These are phyloP conservation scores for Barnettozyma hawaiiensis DNA, from an alignment of 1,139 yeast genomes.

Conservation along the genomic window DNA sequence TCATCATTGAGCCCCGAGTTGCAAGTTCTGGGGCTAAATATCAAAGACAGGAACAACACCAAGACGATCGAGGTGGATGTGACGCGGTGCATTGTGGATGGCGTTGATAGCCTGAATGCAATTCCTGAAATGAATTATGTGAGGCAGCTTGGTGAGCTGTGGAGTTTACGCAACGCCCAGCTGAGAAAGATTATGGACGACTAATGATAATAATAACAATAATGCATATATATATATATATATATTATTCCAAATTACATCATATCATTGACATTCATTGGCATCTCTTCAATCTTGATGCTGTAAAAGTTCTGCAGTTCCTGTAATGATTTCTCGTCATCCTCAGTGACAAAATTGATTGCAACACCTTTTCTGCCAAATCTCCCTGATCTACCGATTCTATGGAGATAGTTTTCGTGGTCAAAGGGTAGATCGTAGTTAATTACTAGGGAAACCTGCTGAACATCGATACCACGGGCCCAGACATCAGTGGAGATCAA, in stretches of 20 bases:
- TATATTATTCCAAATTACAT: no score
- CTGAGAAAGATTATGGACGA: slow-evolving; percentile 22
- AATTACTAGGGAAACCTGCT: slow-evolving; percentile 91
- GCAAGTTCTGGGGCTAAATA: slow-evolving; percentile 23
- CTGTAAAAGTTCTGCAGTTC: slow-evolving; percentile 76
- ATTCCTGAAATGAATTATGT: slow-evolving; percentile 25
- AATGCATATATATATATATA: no score
- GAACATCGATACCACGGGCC: slow-evolving; percentile 98
- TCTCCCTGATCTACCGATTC: slow-evolving; percentile 93
- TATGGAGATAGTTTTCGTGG: slow-evolving; percentile 84
- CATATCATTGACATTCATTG: slow-evolving; percentile 56
- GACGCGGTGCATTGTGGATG: slow-evolving; percentile 25
- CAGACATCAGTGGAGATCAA: slow-evolving; percentile 93
- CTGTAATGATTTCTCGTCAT: slow-evolving; percentile 53
- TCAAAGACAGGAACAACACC: slow-evolving; percentile 21
- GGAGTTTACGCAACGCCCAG: slow-evolving; percentile 34
- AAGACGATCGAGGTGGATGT: slow-evolving; percentile 28
- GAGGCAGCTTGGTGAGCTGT: slow-evolving; percentile 30
- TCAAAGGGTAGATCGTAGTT: slow-evolving; percentile 87
- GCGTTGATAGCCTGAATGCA: slow-evolving; percentile 24
- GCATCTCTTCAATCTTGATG: slow-evolving; percentile 82
- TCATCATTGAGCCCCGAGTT: slow-evolving; percentile 28
- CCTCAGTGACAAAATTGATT: slow-evolving; percentile 74
- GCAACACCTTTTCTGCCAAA: slow-evolving; percentile 97
- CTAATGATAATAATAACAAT: no score